These are phyloP conservation scores for Aureobasidium sp. DNA, from an alignment of 2,329 filamentous ascomycete genomes.

Conservation along the genomic window DNA sequence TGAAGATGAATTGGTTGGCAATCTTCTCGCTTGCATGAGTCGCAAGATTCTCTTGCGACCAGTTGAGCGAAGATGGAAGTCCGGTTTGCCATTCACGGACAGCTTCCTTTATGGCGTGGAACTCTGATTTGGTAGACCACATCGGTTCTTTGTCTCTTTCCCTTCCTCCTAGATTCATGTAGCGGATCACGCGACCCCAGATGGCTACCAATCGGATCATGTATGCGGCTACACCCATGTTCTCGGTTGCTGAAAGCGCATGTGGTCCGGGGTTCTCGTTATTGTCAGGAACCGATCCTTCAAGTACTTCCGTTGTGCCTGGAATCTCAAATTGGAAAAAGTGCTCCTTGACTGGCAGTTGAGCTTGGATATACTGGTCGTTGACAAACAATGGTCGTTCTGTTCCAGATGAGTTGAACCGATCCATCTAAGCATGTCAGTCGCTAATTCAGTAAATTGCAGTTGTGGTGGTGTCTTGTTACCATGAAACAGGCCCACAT, in stretches of 20 bases:
- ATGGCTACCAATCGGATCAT: constrained; percentile 76
- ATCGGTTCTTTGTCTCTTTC: constrained; percentile 67
- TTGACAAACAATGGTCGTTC: constrained; percentile 86
- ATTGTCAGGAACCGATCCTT: constrained; percentile 59
- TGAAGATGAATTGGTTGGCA: constrained; percentile 84
- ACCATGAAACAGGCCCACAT: constrained; percentile 94
- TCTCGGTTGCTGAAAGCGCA: constrained; percentile 59
- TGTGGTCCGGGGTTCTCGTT: constrained; percentile 56
- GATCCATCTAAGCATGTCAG: constrained; percentile 57
- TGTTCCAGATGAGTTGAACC: constrained; percentile 92
- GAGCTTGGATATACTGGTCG: constrained; percentile 81
- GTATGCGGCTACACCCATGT: constrained; percentile 92
- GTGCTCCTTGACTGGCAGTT: constrained; percentile 81
- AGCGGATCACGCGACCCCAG: constrained; percentile 85
- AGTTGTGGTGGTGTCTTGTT: neutral
- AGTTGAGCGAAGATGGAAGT: constrained; percentile 64
- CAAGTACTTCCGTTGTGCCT: constrained; percentile 73
- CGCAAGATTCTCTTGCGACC: constrained; percentile 73
- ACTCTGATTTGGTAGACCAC: constrained; percentile 76
- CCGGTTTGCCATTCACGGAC: constrained; percentile 60
- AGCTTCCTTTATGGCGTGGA: constrained; percentile 60
- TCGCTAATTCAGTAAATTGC: neutral
- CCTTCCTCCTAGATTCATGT: constrained; percentile 83
- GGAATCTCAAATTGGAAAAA: constrained; percentile 88
- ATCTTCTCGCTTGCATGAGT: constrained; percentile 76